Conservation (phyloP, 345 rosid species). For the Rubroshorea leprosula region DNA sequence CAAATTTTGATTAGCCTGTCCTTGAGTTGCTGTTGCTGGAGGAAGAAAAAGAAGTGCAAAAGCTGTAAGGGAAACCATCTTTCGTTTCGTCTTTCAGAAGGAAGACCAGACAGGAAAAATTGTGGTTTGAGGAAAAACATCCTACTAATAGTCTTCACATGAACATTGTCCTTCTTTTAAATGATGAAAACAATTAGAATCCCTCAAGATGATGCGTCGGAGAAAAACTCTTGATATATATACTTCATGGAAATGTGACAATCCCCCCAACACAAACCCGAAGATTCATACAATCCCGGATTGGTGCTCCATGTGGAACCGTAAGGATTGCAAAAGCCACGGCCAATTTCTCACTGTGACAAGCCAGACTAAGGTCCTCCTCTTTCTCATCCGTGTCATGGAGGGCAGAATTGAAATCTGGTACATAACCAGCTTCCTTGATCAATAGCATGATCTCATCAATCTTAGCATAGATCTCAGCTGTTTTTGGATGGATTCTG, state of each 20-base stretch:
- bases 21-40: too few relatives aligned
- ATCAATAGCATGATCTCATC: constrained; percentile 61
- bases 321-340: constrained; percentile 72
- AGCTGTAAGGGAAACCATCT: background rate
- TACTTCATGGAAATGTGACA: constrained; percentile 79
- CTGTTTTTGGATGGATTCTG: constrained; percentile 56
- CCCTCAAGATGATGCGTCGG: constrained; percentile 69
- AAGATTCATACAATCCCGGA: constrained; percentile 81
- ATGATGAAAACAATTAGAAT: constrained; percentile 92
- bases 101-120: too few relatives aligned
- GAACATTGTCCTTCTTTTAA: constrained; percentile 74
- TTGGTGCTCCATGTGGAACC: constrained; percentile 50
- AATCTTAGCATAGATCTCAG: constrained; percentile 61
- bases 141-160: constrained; percentile 90
- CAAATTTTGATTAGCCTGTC: too few relatives aligned
- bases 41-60: too few relatives aligned
- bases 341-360: constrained; percentile 90
- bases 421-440: constrained; percentile 68
- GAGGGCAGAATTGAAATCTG: constrained; percentile 65
- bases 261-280: constrained; percentile 91
- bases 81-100: too few relatives aligned
- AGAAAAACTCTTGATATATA: constrained; percentile 52
- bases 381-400: constrained; percentile 73
- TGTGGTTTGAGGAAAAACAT: too few relatives aligned
- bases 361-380: constrained; percentile 71